Evolutionary conservation across 164 flowering plant species (phyloP).

Genomic region (Magnolia changhungtana): DNA sequence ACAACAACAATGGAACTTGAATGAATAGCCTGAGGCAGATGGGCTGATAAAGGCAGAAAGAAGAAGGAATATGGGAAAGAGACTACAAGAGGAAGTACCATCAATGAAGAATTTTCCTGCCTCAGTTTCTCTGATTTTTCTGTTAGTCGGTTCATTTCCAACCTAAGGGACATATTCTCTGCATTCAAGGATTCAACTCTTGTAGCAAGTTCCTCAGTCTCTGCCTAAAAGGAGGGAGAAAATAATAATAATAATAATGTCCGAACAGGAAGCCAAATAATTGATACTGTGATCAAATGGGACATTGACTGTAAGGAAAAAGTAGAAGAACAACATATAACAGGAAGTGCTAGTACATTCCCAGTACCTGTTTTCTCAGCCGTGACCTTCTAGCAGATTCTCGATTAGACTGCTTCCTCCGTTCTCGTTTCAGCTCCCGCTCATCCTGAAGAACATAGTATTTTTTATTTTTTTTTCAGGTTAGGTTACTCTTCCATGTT

Average conservation of each 20-base stretch:
- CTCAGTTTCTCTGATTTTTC: constrained; percentile 63
- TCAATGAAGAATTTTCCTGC: constrained; percentile 54
- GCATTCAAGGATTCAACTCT: constrained; percentile 64
- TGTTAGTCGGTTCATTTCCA: constrained; percentile 53
- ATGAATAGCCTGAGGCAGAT: neutral
- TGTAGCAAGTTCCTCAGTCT: constrained; percentile 73
- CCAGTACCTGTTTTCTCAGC: constrained; percentile 83
- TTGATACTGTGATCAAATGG: neutral
- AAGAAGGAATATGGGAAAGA: neutral
- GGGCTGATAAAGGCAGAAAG: neutral
- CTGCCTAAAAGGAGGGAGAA: constrained; percentile 48
- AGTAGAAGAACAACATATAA: neutral
- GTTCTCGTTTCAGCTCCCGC: constrained; percentile 79
- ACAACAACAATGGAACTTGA: neutral
- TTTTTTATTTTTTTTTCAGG: neutral
- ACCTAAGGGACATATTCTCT: constrained; percentile 65
- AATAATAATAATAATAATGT: neutral
- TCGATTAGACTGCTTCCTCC: constrained; percentile 93
- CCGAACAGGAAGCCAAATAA: neutral
- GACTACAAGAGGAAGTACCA: constrained; percentile 37
- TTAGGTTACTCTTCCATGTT: neutral
- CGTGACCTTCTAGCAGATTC: constrained; percentile 98
- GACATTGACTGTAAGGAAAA: neutral
- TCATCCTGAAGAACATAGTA: constrained; percentile 48
- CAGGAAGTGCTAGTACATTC: neutral